phyloP scores from a whole-genome alignment of 1,284 basidiomycete genomes.

The Mycosarcoma maydis region DNA sequence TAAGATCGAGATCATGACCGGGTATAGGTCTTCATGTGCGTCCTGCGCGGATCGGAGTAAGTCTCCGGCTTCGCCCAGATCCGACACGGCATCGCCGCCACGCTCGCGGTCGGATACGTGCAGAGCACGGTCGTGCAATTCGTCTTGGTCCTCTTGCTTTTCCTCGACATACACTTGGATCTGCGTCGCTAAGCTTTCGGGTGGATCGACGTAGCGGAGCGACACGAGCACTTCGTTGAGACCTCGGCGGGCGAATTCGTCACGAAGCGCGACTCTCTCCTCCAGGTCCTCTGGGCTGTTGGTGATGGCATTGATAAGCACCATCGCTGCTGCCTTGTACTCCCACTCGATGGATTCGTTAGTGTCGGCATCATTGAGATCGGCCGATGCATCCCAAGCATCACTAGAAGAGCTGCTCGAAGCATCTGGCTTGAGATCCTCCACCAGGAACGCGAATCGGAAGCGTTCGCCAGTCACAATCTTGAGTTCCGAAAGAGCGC shows the following conservation, averaged over 20 bases:
- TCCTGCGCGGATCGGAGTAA: slow-evolving; percentile 41
- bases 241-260: slow-evolving; percentile 81
- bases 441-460: slow-evolving; percentile 81
- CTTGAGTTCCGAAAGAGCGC: slow-evolving; percentile 81
- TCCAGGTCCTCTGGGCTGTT: slow-evolving; percentile 81
- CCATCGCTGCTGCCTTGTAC: slow-evolving; percentile 79
- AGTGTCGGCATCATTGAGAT: slow-evolving; percentile 23
- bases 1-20: slow-evolving; percentile 67
- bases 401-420: slow-evolving; percentile 66
- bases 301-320: slow-evolving; percentile 79
- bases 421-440: slow-evolving; percentile 72
- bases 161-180: slow-evolving; percentile 84
- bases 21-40: slow-evolving; percentile 61
- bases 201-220: slow-evolving; percentile 78
- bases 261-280: slow-evolving; percentile 79
- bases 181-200: slow-evolving; percentile 78
- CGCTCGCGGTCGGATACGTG: slow-evolving; percentile 21
- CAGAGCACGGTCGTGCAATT: slow-evolving; percentile 69
- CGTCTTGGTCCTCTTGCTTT: slow-evolving; percentile 86
- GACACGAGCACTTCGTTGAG: slow-evolving; percentile 83
- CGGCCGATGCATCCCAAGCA: slow-evolving; percentile 65
- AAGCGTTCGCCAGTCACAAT: slow-evolving; percentile 78
- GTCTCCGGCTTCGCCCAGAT: slow-evolving; percentile 43
- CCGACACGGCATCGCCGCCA: slow-evolving; percentile 18
- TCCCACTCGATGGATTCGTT: slow-evolving; percentile 74